Evolutionary conservation across 2,329 filamentous ascomycete genomes (phyloP).

Genomic region (Claviceps sp.): DNA sequence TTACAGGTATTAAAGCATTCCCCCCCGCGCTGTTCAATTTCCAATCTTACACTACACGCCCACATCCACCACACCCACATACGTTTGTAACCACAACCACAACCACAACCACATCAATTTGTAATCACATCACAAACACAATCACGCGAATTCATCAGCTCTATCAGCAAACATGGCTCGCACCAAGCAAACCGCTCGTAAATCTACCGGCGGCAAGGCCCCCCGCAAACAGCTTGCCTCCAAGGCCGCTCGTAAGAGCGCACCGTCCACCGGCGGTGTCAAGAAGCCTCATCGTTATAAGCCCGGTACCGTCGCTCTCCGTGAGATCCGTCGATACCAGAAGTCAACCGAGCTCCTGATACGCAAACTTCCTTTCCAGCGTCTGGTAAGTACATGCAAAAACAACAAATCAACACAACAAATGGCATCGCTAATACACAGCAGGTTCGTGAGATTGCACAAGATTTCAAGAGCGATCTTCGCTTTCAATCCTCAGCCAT

Average conservation of each 20-base stretch:
- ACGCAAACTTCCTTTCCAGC: conserved; percentile 95
- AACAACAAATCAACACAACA: neutral
- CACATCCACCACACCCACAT: conserved; percentile 12
- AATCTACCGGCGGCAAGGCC: conserved; percentile 71
- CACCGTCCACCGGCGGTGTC: conserved; percentile 91
- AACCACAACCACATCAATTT: conserved; percentile 6
- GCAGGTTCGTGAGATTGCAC: conserved; percentile 80
- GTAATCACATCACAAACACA: neutral
- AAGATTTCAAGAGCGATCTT: conserved; percentile 89
- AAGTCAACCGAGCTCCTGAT: conserved; percentile 93
- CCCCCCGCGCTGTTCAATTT: conserved; percentile 30
- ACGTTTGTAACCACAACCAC: neutral
- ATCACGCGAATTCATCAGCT: conserved; percentile 10
- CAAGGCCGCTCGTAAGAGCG: conserved; percentile 95
- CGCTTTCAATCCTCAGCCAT: conserved; percentile 98
- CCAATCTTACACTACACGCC: conserved; percentile 27
- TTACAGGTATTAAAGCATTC: conserved; percentile 28
- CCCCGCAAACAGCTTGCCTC: conserved; percentile 94
- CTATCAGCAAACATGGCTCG: conserved; percentile 42
- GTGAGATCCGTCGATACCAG: conserved; percentile 98
- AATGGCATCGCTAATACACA: conserved; percentile 5
- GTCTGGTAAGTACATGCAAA: conserved; percentile 47
- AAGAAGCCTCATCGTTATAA: conserved; percentile 90
- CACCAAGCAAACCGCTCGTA: conserved; percentile 55
- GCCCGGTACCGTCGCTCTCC: conserved; percentile 90